phyloP scores from a whole-genome alignment of 1,139 yeast species.

The Geotrichum armillariae region DNA sequence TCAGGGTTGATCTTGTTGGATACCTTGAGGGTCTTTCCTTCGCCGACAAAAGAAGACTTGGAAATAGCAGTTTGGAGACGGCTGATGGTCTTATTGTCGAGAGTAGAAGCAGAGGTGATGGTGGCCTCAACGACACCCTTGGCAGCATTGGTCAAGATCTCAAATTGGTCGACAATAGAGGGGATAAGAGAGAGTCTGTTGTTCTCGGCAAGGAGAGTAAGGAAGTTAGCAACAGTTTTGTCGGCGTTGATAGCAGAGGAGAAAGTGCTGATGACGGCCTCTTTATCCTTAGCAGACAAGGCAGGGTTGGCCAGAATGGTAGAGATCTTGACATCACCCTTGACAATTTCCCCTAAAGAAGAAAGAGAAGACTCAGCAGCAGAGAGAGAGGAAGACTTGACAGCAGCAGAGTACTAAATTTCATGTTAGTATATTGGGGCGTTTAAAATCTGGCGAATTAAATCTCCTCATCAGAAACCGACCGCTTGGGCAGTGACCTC shows the following conservation, averaged over 20 bases:
- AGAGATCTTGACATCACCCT: constrained; percentile 62
- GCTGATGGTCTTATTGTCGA: constrained; percentile 77
- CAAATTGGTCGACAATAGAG: constrained; percentile 69
- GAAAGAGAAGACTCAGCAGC: constrained; percentile 67
- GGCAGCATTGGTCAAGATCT: constrained; percentile 80
- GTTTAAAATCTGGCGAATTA: constrained; percentile 19
- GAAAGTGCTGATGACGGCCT: constrained; percentile 62
- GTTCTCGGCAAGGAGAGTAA: constrained; percentile 87
- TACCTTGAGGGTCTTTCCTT: constrained; percentile 82
- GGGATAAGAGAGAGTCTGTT: constrained; percentile 79
- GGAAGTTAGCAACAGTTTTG: constrained; percentile 75
- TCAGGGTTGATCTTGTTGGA: constrained; percentile 84
- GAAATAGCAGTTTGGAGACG: constrained; percentile 80
- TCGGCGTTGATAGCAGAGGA: constrained; percentile 60
- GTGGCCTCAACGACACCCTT: constrained; percentile 91
- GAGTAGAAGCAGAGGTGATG: constrained; percentile 81
- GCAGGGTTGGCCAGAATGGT: constrained; percentile 80
- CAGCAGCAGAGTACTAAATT: constrained; percentile 75
- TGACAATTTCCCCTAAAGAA: constrained; percentile 56
- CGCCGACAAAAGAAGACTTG: constrained; percentile 78
- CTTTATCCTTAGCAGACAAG: constrained; percentile 72
- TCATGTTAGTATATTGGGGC: constrained; percentile 2
- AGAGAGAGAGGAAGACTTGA: constrained; percentile 75
- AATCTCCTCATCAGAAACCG: constrained; percentile 1
- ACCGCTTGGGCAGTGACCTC: background rate